Evolutionary conservation across 1,139 yeast genomes (phyloP).

Genomic region (Petasospora fabianii): DNA sequence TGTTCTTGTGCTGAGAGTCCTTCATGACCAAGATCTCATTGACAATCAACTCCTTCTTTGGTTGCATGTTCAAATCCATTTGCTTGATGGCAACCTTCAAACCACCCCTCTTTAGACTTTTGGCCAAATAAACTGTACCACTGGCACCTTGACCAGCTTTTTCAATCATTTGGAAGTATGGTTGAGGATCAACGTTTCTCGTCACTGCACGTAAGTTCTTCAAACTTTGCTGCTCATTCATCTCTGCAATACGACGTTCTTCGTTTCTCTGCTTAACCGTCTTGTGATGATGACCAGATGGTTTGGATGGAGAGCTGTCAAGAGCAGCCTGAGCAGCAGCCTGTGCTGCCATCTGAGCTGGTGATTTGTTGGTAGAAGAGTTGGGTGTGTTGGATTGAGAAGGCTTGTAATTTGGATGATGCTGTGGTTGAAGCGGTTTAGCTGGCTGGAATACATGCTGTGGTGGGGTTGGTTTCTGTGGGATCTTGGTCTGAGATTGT

Average conservation of each 20-base stretch:
- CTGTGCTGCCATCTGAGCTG: conserved; percentile 26
- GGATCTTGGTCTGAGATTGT: conserved; percentile 5
- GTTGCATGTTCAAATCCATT: conserved; percentile 91
- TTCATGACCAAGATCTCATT: conserved; percentile 96
- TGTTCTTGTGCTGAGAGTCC: conserved; percentile 85
- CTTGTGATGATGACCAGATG: conserved; percentile 32
- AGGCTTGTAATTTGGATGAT: conserved; percentile 15
- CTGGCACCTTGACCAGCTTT: conserved; percentile 99
- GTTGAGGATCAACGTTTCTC: conserved; percentile 76
- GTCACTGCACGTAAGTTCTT: conserved; percentile 83
- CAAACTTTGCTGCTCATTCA: conserved; percentile 85
- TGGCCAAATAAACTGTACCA: conserved; percentile 92
- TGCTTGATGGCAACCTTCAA: conserved; percentile 84
- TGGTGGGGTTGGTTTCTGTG: conserved; percentile 11
- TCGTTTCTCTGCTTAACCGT: conserved; percentile 40
- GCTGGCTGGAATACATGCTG: conserved; percentile 11
- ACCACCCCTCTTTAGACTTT: conserved; percentile 51
- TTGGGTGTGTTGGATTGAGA: conserved; percentile 13
- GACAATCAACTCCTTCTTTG: conserved; percentile 88
- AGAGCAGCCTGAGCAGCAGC: conserved; percentile 30
- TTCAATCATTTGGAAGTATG: conserved; percentile 80
- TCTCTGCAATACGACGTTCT: conserved; percentile 64
- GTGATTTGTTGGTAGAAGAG: conserved; percentile 10
- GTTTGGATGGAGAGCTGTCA: conserved; percentile 27
- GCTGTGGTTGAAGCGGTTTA: conserved; percentile 24